Evolutionary conservation across 495 filamentous ascomycete species (phyloP), one percentile per base, ranked within the genome.

Genomic region (Aspergillus wentii): DNA sequence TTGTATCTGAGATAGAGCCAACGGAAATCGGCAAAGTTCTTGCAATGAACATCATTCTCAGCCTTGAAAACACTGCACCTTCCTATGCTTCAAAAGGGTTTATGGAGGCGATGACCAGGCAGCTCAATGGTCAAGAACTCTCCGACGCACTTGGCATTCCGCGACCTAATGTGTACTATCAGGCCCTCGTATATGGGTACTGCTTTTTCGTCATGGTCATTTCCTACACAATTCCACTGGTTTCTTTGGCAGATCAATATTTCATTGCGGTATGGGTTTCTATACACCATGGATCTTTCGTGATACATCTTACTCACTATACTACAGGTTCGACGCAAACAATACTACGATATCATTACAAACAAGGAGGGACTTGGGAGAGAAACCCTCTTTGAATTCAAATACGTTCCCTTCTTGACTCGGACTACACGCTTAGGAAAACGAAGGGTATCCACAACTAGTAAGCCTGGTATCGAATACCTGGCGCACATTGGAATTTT

Each of bases 41-140:
- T 3, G 82, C 83, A 1, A 79, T 81, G 50, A 90, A 91, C 52
- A 84, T 89, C 55, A 81, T 90, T 49, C 59, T 73, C 6, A 69
- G 75, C 14, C 64, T 89, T 2, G 68, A 80, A 46, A 62, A 64
- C 16, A 76, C 75, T 5, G 74, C 85, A 0, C 85, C 86, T 0
- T 62, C 74, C 0, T 83, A 78, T 42, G 72, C 78, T 10, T 77
- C 77, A 3, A 60, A 58, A 11, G 68, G 75, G 19, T 87, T 85
- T 44, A 61, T 90, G 22, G 66, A 76, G 35, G 85, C 83, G 1
- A 69, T 71, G 57, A 74, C 78, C 14, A 62, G 83, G 23, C 84
- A 83, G 69, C 66, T 90, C 5, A 88, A 86, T 56, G 82, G 84
- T 1, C 56, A 69, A 30, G 66, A 76, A 17, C 66, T 89, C 1